These are phyloP conservation scores for Kurtzmaniella quercitrusa DNA, from an alignment of 1,139 yeast genomes.

Conservation along the genomic window DNA sequence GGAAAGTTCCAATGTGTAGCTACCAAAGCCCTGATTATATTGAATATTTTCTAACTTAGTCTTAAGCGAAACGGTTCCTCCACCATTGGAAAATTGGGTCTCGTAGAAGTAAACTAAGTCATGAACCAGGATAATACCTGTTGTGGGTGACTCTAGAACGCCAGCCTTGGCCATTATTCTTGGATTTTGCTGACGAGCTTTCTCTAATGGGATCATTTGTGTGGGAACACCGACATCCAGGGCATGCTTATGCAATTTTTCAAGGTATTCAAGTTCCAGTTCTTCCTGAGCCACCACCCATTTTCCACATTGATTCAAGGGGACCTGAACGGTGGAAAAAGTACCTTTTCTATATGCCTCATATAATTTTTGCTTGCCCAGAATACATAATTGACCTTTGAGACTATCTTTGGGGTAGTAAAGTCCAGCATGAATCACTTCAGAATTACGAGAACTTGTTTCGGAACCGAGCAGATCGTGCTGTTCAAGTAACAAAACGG, in stretches of 20 bases:
- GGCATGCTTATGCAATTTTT: conserved; percentile 48
- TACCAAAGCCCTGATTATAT: conserved; percentile 16
- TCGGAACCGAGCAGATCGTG: conserved; percentile 66
- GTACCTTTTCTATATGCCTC: conserved; percentile 36
- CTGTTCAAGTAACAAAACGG: conserved; percentile 66
- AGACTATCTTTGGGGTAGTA: conserved; percentile 71
- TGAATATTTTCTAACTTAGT: conserved; percentile 51
- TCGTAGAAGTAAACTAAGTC: conserved; percentile 60
- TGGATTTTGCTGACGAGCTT: conserved; percentile 55
- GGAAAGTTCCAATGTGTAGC: conserved; percentile 30
- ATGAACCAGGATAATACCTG: conserved; percentile 84
- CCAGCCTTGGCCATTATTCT: conserved; percentile 60
- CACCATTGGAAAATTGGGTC: conserved; percentile 48
- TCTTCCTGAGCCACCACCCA: conserved; percentile 85
- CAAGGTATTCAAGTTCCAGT: conserved; percentile 55
- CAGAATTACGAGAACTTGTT: conserved; percentile 84
- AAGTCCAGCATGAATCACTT: conserved; percentile 88
- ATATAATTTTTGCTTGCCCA: conserved; percentile 70
- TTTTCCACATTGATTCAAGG: conserved; percentile 67
- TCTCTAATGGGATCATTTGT: conserved; percentile 43
- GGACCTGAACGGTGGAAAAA: conserved; percentile 38
- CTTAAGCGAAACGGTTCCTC: conserved; percentile 63
- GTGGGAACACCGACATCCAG: conserved; percentile 57
- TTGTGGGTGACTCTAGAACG: conserved; percentile 70
- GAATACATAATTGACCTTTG: conserved; percentile 66